Evolutionary conservation across 352 stramenopile species (phyloP).

Genomic region (Plasmopara viticola): DNA sequence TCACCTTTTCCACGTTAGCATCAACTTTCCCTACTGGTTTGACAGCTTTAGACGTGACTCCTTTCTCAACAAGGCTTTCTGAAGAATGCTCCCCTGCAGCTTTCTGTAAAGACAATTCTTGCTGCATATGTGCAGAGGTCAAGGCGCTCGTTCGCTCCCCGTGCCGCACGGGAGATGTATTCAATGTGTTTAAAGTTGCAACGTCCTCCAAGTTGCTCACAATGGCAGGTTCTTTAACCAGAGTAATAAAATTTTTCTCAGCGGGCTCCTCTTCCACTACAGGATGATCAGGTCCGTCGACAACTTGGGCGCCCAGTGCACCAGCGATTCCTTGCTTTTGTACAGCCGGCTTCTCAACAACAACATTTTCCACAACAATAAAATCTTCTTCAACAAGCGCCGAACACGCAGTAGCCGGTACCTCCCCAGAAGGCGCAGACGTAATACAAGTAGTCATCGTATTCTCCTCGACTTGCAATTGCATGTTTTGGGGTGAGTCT

Average conservation of each 20-base stretch:
- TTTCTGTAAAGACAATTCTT: slow-evolving; percentile 11
- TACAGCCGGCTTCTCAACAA: slow-evolving; percentile 6
- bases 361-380: slow-evolving; percentile 5
- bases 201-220: slow-evolving; percentile 12
- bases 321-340: slow-evolving; percentile 10
- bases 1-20: slow-evolving; percentile 4
- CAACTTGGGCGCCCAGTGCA: slow-evolving; percentile 8
- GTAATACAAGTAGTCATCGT: slow-evolving; percentile 2
- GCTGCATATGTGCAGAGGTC: slow-evolving; percentile 30
- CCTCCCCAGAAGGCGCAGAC: slow-evolving; percentile 4
- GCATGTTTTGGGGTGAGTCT: slow-evolving; percentile 1
- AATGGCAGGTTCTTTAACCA: slow-evolving; percentile 13
- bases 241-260: slow-evolving; percentile 1
- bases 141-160: slow-evolving; percentile 24
- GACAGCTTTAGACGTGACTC: too few species aligned
- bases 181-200: slow-evolving; percentile 12
- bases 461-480: slow-evolving; percentile 5
- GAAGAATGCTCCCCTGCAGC: slow-evolving; percentile 4
- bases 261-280: slow-evolving; percentile 2
- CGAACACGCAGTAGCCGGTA: slow-evolving; percentile 11
- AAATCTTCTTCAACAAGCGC: slow-evolving; percentile 4
- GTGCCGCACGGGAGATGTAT: slow-evolving; percentile 7
- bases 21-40: slow-evolving; percentile 10
- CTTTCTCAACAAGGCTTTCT: too few species aligned
- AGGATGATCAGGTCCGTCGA: slow-evolving; percentile 4